Evolutionary conservation across 345 rosid species (phyloP).

Genomic region (Stellera chamaejasme): DNA sequence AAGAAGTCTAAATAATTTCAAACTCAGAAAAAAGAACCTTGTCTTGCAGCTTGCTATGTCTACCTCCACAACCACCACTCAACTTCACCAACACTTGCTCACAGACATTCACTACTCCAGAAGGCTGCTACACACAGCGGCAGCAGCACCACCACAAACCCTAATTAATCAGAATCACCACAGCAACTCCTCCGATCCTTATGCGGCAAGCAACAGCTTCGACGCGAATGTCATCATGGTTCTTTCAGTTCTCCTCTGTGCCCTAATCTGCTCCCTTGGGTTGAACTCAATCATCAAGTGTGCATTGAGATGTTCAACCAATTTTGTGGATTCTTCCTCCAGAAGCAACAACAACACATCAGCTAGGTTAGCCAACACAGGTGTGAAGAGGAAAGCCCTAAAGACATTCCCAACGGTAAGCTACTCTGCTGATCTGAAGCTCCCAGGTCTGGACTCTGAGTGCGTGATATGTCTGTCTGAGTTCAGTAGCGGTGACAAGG

Average conservation of each 20-base stretch:
- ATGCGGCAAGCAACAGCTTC: conserved; percentile 31
- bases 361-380: conserved; percentile 52
- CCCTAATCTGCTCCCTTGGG: conserved; percentile 75
- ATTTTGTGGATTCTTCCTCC: conserved; percentile 19
- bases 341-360: conserved; percentile 8
- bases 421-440: conserved; percentile 42
- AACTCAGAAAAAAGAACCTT: background rate
- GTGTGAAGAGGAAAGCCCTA: conserved; percentile 62
- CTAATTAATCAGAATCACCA: conserved; percentile 9
- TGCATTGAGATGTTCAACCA: conserved; percentile 43
- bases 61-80: conserved; percentile 17
- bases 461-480: conserved; percentile 80
- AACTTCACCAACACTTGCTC: conserved; percentile 18
- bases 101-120: conserved; percentile 37
- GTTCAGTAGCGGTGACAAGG: conserved; percentile 43
- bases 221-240: conserved; percentile 76
- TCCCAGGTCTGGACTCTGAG: conserved; percentile 49
- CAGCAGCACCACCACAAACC: conserved; percentile 32
- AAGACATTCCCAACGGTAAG: conserved; percentile 57
- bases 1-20: conserved; percentile 6
- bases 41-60: conserved; percentile 15
- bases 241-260: conserved; percentile 75
- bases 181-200: conserved; percentile 23
- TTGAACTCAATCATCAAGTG: conserved; percentile 66
- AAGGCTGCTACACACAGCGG: conserved; percentile 27